These are phyloP conservation scores for Medakamo hakoo DNA, from an alignment of 139 green algal species.

Conservation along the genomic window DNA sequence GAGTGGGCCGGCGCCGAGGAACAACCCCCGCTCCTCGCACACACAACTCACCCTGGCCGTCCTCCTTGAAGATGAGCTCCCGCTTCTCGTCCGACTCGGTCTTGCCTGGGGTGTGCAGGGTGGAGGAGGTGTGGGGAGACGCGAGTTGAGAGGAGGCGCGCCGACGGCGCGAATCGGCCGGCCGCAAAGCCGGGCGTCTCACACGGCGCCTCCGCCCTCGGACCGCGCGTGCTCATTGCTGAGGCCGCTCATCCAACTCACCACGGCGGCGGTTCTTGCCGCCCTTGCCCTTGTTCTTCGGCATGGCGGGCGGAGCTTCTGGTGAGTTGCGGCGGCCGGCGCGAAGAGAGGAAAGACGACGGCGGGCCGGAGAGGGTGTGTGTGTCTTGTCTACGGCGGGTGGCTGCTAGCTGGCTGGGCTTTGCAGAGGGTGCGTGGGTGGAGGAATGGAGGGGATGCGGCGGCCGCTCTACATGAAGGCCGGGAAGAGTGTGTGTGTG, in stretches of 20 bases:
- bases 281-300: constrained; percentile 40
- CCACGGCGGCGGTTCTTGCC: constrained; percentile 22
- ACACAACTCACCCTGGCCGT: constrained; percentile 61
- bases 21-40: background rate
- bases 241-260: background rate
- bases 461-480: no score
- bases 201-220: no score
- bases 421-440: no score
- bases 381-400: no score
- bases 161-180: no score
- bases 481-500: no score
- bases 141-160: background rate
- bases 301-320: constrained; percentile 25
- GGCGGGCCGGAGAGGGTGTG: no score
- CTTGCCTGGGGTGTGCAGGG: constrained; percentile 39
- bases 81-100: constrained; percentile 93
- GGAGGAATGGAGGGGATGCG: no score
- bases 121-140: background rate
- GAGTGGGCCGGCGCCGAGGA: background rate
- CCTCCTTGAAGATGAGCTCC: constrained; percentile 99
- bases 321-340: no score
- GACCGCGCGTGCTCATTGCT: background rate
- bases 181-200: no score
- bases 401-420: no score
- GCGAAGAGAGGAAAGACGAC: no score